Evolutionary conservation across 331 rosid genomes (phyloP), one percentile per base, ranked within the genome.

Genomic region (Pyrus hybrid): DNA sequence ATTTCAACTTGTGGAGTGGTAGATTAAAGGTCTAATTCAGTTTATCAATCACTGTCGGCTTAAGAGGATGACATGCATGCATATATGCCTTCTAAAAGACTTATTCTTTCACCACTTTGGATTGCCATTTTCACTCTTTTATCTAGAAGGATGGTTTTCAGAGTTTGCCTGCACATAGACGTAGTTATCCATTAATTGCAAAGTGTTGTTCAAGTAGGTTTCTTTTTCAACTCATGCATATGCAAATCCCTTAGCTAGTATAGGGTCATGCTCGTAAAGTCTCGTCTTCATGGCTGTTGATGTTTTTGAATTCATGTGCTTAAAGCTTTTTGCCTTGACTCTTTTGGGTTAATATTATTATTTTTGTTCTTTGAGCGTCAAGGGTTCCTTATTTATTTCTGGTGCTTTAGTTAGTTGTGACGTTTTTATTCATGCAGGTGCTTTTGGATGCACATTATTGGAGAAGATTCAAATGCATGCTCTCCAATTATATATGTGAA

Each of bases 21-120:
- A 58, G 84, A 79, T 86, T 82, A 73, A 72, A 72, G 70, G 86
- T 83, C 89, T 70, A 72, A 81, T 72, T 75, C 88, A 78, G 67
- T 51, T 51, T 51, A 51, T 51, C n/a, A 51, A 51, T 51, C 21
- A 51, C 57, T 51, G 18, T 51, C 13, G 54, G 33, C 56, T 62
- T 32, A 51, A 68, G 20, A 53, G 21, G 18, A 21, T n/a, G 29
- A 12, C 63, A 58, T 58, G 63, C 21, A 51, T 51, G 21, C 57
- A 17, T 51, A 51, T 51, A 51, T 51, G 57, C 3, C n/a, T 18
- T 51, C 21, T 41, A 41, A 11, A 51, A 17, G 10, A 51, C 57
- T 51, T 51, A 41, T 10, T 51, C 57, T 51, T 57, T 57, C 49
- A 4, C n/a, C 17, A 58, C 29, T 47, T 72, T 10, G 18, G 25